Conservation (phyloP, 2,329 filamentous ascomycete genomes). For the Trichothecium roseum region DNA sequence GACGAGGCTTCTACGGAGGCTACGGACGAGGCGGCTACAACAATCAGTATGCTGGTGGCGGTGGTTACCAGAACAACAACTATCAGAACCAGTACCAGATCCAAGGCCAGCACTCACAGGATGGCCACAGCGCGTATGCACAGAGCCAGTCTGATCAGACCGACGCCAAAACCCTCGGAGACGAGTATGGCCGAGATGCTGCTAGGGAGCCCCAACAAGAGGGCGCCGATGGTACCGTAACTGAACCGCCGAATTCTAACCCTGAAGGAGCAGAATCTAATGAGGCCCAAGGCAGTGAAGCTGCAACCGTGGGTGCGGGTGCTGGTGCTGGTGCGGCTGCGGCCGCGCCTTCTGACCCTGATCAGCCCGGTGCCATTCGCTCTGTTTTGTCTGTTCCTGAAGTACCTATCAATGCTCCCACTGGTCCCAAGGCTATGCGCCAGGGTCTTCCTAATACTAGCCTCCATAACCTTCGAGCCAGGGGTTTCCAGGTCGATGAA, state of each 20-base stretch:
- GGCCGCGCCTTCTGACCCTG: slow-evolving; percentile 10
- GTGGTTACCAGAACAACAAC: slow-evolving; percentile 23
- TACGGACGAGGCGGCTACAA: slow-evolving; percentile 44
- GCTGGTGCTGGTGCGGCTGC: no score
- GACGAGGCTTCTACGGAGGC: slow-evolving; percentile 48
- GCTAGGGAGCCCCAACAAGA: slow-evolving; percentile 3
- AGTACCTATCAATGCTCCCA: slow-evolving; percentile 65
- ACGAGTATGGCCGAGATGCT: slow-evolving; percentile 3
- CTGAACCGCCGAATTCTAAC: slow-evolving; percentile 3
- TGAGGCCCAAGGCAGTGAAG: slow-evolving; percentile 20
- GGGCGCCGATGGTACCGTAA: slow-evolving; percentile 8
- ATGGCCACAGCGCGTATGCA: slow-evolving; percentile 5
- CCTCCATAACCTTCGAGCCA: slow-evolving; percentile 52
- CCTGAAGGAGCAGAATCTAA: slow-evolving; percentile 12
- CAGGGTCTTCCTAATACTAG: slow-evolving; percentile 79
- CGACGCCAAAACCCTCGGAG: slow-evolving; percentile 1
- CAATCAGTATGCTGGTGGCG: slow-evolving; percentile 25
- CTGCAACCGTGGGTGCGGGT: slow-evolving; percentile 6
- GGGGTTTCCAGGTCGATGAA: slow-evolving; percentile 36
- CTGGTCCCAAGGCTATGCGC: slow-evolving; percentile 89
- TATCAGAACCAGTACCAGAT: slow-evolving; percentile 22
- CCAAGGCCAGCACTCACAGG: slow-evolving; percentile 7
- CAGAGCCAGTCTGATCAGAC: slow-evolving; percentile 19
- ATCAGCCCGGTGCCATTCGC: slow-evolving; percentile 16
- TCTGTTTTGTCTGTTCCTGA: slow-evolving; percentile 24